Percentiles rank a stretch among this genome's conserved stretches.
Conservation (phyloP, 2,329 filamentous ascomycete species). For the Juglanconis oblonga region DNA sequence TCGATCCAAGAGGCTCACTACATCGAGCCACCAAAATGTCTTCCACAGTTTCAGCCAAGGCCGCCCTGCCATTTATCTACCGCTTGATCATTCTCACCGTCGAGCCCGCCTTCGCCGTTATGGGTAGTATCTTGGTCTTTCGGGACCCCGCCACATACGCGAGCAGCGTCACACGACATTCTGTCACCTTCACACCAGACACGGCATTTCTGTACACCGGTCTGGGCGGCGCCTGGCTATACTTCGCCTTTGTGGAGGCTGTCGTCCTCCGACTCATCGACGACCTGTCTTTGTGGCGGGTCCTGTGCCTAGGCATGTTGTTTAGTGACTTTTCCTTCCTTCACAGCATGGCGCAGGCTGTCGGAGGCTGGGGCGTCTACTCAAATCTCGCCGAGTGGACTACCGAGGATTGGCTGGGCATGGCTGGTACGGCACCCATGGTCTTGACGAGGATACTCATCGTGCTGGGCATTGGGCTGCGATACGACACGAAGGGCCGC, state of each 20-base stretch:
- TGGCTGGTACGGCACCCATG: constrained; percentile 26
- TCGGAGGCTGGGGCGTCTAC: constrained; percentile 32
- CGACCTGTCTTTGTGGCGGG: constrained; percentile 32
- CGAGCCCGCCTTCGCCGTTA: constrained; percentile 33
- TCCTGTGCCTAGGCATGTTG: constrained; percentile 34
- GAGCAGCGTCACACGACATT: constrained; percentile 27
- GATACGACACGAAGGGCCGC: no score
- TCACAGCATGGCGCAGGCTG: constrained; percentile 30
- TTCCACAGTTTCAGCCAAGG: background rate
- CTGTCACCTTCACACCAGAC: constrained; percentile 16
- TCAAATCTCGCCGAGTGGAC: constrained; percentile 26
- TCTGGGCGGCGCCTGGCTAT: constrained; percentile 30
- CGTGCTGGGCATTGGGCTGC: constrained; percentile 28
- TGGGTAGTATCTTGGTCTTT: constrained; percentile 30
- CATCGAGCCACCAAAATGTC: background rate
- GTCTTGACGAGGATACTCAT: constrained; percentile 28
- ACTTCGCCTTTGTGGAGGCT: constrained; percentile 36
- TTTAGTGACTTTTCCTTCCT: constrained; percentile 31
- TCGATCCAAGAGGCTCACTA: no score
- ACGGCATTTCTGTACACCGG: constrained; percentile 31
- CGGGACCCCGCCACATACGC: constrained; percentile 27
- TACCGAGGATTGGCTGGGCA: constrained; percentile 26
- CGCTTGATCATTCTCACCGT: constrained; percentile 31
- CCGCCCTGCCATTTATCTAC: constrained; percentile 29
- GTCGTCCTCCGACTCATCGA: constrained; percentile 32